phyloP scores from a whole-genome alignment of 768 basidiomycete genomes.

The Boletus rufocinnamomeus region DNA sequence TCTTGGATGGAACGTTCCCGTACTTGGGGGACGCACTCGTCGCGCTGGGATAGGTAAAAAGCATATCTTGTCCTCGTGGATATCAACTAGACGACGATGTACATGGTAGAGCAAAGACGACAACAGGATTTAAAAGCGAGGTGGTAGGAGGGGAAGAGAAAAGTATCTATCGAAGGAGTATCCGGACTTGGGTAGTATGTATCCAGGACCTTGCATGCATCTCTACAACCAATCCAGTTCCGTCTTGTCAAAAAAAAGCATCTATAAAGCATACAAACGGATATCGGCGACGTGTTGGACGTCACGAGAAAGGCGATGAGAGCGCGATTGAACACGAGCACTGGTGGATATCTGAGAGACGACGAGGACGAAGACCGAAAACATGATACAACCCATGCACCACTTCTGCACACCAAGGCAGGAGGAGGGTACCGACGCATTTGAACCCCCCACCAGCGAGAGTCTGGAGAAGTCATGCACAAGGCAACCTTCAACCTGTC shows the following conservation, averaged over 20 bases:
- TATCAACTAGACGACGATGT: conserved; percentile 2
- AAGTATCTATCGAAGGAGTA: neutral
- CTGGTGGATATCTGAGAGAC: neutral
- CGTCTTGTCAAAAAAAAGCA: neutral
- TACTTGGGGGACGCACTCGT: neutral
- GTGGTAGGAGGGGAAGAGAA: neutral
- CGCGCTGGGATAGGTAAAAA: neutral
- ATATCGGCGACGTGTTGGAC: neutral
- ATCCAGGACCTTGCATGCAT: neutral
- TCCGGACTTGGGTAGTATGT: neutral
- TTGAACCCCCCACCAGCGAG: conserved; percentile 46
- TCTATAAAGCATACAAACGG: neutral
- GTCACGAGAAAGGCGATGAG: neutral
- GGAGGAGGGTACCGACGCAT: conserved; percentile 32
- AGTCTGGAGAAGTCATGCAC: conserved; percentile 60
- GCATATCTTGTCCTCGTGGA: neutral
- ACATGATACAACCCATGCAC: conserved; percentile 40
- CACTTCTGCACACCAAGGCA: conserved; percentile 65
- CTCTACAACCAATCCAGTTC: conserved; percentile 12
- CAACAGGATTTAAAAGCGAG: neutral
- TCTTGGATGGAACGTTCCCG: neutral
- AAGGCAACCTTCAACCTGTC: conserved; percentile 22
- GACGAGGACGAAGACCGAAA: neutral
- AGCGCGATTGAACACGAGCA: conserved; percentile 3
- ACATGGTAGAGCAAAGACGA: neutral